Evolutionary conservation across 768 basidiomycete species (phyloP).

Genomic region (Tremella fuciformis): DNA sequence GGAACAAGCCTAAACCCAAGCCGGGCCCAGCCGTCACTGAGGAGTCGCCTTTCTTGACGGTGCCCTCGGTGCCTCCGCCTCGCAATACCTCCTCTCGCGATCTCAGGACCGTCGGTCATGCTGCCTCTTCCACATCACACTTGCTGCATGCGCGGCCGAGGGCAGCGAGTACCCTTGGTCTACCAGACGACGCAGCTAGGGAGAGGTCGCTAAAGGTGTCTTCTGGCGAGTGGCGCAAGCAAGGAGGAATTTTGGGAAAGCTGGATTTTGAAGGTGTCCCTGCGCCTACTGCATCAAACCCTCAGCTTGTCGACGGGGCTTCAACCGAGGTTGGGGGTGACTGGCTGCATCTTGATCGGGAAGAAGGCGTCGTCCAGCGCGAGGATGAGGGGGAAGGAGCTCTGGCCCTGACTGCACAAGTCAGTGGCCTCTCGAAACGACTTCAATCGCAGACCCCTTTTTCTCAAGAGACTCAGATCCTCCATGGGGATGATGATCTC

Average conservation of each 20-base stretch:
- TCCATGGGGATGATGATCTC: not conserved
- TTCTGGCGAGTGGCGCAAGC: conserved; percentile 24
- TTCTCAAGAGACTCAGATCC: not conserved
- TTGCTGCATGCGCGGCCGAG: not conserved
- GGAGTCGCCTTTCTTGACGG: not conserved
- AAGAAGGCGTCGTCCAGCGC: not conserved
- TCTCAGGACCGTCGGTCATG: not conserved
- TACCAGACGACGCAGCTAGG: not conserved
- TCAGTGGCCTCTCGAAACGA: not conserved
- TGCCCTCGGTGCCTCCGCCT: not conserved
- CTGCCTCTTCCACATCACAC: conserved; percentile 1
- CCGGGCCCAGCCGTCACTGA: not conserved
- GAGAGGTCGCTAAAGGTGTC: conserved; percentile 14
- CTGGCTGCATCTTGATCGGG: not conserved
- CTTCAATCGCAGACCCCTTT: not conserved
- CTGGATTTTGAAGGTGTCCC: conserved; percentile 21
- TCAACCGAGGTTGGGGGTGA: not conserved
- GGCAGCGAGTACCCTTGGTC: not conserved
- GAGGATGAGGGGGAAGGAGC: not conserved
- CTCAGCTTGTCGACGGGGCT: not conserved
- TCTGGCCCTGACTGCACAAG: not conserved
- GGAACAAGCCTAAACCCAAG: not conserved
- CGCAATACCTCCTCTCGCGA: conserved; percentile 11
- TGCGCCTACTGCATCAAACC: not conserved
- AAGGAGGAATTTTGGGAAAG: conserved; percentile 34